These are phyloP conservation scores for Boechera retrofracta DNA, from an alignment of 345 rosid species.

Conservation along the genomic window DNA sequence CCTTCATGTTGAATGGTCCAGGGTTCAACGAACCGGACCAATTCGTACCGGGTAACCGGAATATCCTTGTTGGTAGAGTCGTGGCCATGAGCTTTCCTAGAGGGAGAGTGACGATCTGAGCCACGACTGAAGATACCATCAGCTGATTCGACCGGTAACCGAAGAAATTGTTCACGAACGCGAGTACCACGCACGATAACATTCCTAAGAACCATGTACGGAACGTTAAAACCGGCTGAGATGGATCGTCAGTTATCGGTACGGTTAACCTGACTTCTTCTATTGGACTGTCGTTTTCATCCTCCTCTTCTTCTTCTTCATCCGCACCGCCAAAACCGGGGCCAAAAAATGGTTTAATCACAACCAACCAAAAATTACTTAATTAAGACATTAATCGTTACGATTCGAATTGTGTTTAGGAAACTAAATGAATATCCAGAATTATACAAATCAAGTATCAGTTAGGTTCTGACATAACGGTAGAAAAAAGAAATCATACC, in stretches of 20 bases:
- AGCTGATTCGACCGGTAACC: constrained; percentile 53
- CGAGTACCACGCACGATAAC: constrained; percentile 49
- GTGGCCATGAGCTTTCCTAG: constrained; percentile 58
- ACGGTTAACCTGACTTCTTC: constrained; percentile 69
- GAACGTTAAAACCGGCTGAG: constrained; percentile 52
- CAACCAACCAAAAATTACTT: neutral
- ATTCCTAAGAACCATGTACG: constrained; percentile 64
- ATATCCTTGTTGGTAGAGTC: constrained; percentile 47
- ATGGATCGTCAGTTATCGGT: constrained; percentile 56
- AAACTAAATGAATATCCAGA: neutral
- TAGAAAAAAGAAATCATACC: neutral
- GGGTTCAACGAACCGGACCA: constrained; percentile 57
- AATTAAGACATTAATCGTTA: neutral
- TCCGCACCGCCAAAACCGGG: neutral
- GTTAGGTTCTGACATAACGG: neutral
- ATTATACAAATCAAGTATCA: too few relatives aligned
- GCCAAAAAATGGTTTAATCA: neutral
- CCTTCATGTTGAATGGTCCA: constrained; percentile 59
- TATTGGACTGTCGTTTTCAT: constrained; percentile 59
- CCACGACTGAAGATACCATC: constrained; percentile 44
- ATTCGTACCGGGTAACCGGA: constrained; percentile 44
- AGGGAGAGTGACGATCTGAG: constrained; percentile 57
- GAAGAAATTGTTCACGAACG: constrained; percentile 62
- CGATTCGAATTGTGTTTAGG: constrained; percentile 2
- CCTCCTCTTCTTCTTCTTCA: constrained; percentile 28